A percentile compares a stretch with the other conserved stretches of the same genome.
These are phyloP conservation scores for Amesomyces nigricolor DNA, from an alignment of 2,329 filamentous ascomycete species.

Conservation along the genomic window DNA sequence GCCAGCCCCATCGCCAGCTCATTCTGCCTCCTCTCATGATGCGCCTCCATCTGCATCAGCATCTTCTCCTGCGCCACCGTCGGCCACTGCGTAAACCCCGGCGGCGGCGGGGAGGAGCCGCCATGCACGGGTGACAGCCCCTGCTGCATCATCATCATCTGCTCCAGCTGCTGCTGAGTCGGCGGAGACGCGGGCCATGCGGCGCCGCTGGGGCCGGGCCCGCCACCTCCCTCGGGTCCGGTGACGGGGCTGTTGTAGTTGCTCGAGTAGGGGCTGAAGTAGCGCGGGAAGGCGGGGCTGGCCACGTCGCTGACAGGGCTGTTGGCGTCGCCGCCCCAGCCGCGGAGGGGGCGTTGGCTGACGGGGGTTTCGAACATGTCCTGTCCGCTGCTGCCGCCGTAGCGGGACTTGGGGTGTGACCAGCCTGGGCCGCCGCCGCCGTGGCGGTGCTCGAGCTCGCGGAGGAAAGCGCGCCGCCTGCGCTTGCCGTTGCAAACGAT, in stretches of 20 bases:
- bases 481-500: slow-evolving; percentile 54
- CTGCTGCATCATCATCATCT: slow-evolving; percentile 16
- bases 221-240: slow-evolving; percentile 30
- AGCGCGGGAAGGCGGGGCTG: slow-evolving; percentile 32
- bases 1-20: slow-evolving; percentile 39
- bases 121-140: background rate
- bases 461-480: slow-evolving; percentile 47
- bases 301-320: slow-evolving; percentile 40
- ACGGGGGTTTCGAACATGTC: slow-evolving; percentile 48
- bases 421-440: slow-evolving; percentile 35
- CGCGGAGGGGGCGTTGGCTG: slow-evolving; percentile 47
- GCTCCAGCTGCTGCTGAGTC: slow-evolving; percentile 27
- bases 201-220: slow-evolving; percentile 14
- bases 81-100: slow-evolving; percentile 22
- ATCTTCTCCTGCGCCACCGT: slow-evolving; percentile 24
- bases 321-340: slow-evolving; percentile 42
- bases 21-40: slow-evolving; percentile 23
- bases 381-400: slow-evolving; percentile 26
- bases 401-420: slow-evolving; percentile 33
- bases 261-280: slow-evolving; percentile 56
- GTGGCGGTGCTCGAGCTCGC: slow-evolving; percentile 39
- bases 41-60: slow-evolving; percentile 29
- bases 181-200: slow-evolving; percentile 22
- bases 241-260: slow-evolving; percentile 54
- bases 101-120: background rate